Percentiles rank a stretch among this genome's conserved stretches.
These are phyloP conservation scores for Alloascoidea africana DNA, from an alignment of 805 yeast species.

Conservation along the genomic window DNA sequence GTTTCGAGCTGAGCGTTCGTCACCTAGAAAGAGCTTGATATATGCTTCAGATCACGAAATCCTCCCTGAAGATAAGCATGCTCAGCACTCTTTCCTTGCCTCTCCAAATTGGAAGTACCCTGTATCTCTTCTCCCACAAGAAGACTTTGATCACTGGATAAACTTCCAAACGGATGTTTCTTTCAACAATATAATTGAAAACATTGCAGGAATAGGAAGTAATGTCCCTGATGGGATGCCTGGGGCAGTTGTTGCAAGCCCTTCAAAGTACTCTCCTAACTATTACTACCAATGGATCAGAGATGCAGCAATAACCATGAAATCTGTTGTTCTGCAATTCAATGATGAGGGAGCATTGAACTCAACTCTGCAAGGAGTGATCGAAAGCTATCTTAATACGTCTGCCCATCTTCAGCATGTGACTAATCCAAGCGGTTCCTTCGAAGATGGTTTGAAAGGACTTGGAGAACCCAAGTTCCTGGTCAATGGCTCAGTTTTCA, in stretches of 20 bases:
- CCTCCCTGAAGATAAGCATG: too few species aligned
- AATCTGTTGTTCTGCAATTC: constrained; percentile 38
- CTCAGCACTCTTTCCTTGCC: too few species aligned
- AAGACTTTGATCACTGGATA: constrained; percentile 35
- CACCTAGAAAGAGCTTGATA: too few species aligned
- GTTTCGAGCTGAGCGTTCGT: too few species aligned
- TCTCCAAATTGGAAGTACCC: too few species aligned
- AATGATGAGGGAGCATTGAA: too few species aligned
- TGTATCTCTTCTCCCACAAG: constrained; percentile 14
- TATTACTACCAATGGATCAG: constrained; percentile 87
- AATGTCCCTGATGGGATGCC: constrained; percentile 24
- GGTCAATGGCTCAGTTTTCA: constrained; percentile 49
- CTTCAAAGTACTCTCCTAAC: constrained; percentile 55
- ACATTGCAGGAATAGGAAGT: constrained; percentile 36
- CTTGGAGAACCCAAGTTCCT: constrained; percentile 87
- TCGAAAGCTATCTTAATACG: constrained; percentile 52
- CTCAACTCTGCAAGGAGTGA: constrained; percentile 12
- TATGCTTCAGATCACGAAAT: too few species aligned
- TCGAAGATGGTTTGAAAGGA: constrained; percentile 25
- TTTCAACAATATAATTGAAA: constrained; percentile 31
- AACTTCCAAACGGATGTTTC: constrained; percentile 24
- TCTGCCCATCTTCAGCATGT: constrained; percentile 46
- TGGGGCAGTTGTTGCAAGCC: constrained; percentile 80
- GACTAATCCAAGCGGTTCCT: constrained; percentile 54
- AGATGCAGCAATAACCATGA: constrained; percentile 67